Base-by-base conservation (phyloP, 345 rosid species). In the Murraya koenigii region DNA sequence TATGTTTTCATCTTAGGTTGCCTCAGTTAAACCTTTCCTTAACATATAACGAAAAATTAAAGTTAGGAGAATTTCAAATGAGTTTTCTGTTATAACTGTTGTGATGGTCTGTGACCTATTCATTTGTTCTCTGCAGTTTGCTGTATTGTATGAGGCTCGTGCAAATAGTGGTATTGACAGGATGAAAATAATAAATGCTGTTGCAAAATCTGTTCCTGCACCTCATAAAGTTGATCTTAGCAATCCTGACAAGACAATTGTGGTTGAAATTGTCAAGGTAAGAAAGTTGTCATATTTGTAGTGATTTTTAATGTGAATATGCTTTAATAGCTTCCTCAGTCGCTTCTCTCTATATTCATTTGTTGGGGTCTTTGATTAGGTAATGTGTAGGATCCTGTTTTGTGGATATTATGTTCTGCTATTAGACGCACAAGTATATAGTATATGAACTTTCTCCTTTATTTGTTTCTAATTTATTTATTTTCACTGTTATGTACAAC, bases 171-270 rank as follows among this genome's bases (percentile, higher is more conserved):
- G 97, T 14, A 81, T 94, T 67, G 99, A 96, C 79, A 90, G 97
- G 86, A 91, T 89, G 94, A 93, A 90, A 76, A 90, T 94, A 75
- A 94, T 96, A 85, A 90, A 91, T 75, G 47, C 97, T 0, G 95
- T 94, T 10, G 98, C 99, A 13, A 92, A 94, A 83, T 88, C 97
- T 52, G 75, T 96, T 72, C 97, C 98, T 63, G 92, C 82, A 30
- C 98, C 99, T 59, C 98, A 94, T 71, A 96, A 90, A 84, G 99
- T 96, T 76, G 95, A 94, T 88, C 92, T 96, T 78, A 90, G 86
- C 86, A 94, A 89, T 78, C 99, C 98, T 1, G 94, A 90, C 78
- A 88, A 87, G 89, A 89, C 93, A 1, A 90, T 96, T 25, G 86
- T 94, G 32, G 99, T 96, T 61, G 94, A 94, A 86, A 85, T 96